Base-by-base conservation (phyloP, 176 grass and related monocot genomes). In the Musa itinerans region DNA sequence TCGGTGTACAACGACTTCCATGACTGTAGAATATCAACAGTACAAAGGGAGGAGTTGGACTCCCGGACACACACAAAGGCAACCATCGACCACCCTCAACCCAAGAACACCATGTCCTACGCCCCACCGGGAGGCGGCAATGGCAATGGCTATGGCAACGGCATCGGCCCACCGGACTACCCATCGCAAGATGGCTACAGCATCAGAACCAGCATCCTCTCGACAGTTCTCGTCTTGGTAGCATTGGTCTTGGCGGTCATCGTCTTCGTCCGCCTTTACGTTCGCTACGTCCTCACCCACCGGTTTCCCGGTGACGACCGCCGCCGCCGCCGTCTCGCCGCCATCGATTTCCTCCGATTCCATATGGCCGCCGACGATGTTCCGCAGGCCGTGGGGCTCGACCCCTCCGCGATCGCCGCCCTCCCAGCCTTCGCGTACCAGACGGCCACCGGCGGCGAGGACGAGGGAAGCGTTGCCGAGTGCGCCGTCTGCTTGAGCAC, bases 401-500 rank as follows among this genome's bases (percentile, higher is more conserved):
- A 69, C 27, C 63, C 68, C 72, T 75, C 69, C 62, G 80, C 78
- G 54, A 74, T 91, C 48, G 74, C 61, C 54, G 72, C 52, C 20
- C 77, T 91, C 65, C 89, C 78, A 51, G 75, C 79, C 76, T 85
- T 91, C 77, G 15, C 17, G 34, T 87, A 81, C 85, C 50, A 6
- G n/a, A 64, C 8, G 20, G 21, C 19, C 9, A 64, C 62, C 50
- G 20, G 10, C 70, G 9, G 10, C 29, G 50, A 48, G n/a, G 23
- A 10, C 10, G 57, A 62, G 20, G 1, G 74, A 14, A 50, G 1
- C 43, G 63, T 0, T 14, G 73, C 58, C 84, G 68, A 71, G 9
- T 91, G 85, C 74, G 77, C 73, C 11, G 83, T 87, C 53, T 91
- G 89, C 77, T 79, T 91, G 1, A 66, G 89, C 51, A 67, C 58